These are phyloP conservation scores for Cymbopogon flexuosus DNA, from an alignment of 202 grass and related monocot genomes.

Conservation along the genomic window DNA sequence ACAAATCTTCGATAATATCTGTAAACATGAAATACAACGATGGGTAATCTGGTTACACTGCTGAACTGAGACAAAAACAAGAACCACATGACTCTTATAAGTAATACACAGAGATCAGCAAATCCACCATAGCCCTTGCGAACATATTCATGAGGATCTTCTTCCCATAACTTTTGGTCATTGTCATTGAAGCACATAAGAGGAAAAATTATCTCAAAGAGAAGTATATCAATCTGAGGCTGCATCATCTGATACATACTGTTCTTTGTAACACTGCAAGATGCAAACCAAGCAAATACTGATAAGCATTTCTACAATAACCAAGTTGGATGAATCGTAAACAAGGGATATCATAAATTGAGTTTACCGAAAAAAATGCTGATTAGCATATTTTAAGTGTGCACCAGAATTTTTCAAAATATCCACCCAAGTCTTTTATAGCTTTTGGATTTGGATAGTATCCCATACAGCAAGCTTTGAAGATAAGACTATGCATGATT, in stretches of 20 bases:
- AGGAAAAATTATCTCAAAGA: slow-evolving; percentile 96
- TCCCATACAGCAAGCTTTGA: not conserved
- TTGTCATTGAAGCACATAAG: slow-evolving; percentile 98
- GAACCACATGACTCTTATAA: not conserved
- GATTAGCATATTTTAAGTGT: not conserved
- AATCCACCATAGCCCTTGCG: slow-evolving; percentile 90
- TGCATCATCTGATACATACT: slow-evolving; percentile 94
- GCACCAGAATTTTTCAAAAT: not conserved
- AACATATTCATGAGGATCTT: slow-evolving; percentile 99
- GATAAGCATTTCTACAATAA: not conserved
- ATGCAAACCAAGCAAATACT: slow-evolving; percentile 22
- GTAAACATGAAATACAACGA: slow-evolving; percentile 1
- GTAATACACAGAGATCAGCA: slow-evolving; percentile 16
- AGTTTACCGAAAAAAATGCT: not conserved
- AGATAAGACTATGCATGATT: not conserved
- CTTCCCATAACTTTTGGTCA: slow-evolving; percentile 84
- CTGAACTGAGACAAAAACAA: slow-evolving; percentile 2
- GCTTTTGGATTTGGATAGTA: not conserved
- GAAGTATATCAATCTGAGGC: slow-evolving; percentile 68
- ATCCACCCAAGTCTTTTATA: not conserved
- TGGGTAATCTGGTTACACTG: not conserved
- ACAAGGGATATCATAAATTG: not conserved
- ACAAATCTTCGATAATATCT: slow-evolving; percentile 88
- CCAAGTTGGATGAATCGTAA: not conserved
- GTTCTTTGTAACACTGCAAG: slow-evolving; percentile 83